Conservation (phyloP, 1,284 basidiomycete species). For the Rhodotorula sp. region DNA sequence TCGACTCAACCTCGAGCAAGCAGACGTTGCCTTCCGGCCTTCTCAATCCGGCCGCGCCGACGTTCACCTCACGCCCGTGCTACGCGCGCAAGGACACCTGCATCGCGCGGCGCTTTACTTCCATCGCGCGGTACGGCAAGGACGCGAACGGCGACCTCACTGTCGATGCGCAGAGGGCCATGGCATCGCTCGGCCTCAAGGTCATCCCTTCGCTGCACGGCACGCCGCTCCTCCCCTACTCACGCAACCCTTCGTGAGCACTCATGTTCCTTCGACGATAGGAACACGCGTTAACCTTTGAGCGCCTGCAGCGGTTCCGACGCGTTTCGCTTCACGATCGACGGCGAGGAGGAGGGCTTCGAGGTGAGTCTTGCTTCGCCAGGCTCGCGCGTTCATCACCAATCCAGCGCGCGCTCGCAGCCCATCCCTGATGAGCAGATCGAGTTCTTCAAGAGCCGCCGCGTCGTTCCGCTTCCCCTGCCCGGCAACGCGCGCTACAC, state of each 20-base stretch:
- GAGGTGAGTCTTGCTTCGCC: background rate
- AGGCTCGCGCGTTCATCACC: background rate
- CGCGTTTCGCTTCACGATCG: conserved; percentile 24
- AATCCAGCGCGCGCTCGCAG: background rate
- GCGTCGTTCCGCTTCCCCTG: conserved; percentile 20
- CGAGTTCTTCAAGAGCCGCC: background rate
- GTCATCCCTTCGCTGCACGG: conserved; percentile 34
- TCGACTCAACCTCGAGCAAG: background rate
- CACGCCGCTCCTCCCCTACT: conserved; percentile 31
- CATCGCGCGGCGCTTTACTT: background rate
- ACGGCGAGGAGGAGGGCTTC: conserved; percentile 24
- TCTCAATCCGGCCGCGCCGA: conserved; percentile 27
- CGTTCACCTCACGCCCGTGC: background rate
- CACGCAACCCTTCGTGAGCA: conserved; percentile 34
- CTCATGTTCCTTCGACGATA: rapidly evolving
- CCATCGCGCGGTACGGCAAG: conserved; percentile 16
- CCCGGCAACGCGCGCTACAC: conserved; percentile 39
- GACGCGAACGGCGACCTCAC: conserved; percentile 29
- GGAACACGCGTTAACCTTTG: background rate
- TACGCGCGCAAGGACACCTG: background rate
- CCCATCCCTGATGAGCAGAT: conserved; percentile 7
- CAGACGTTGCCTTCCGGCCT: background rate
- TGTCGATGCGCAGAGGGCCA: conserved; percentile 25
- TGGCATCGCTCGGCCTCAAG: conserved; percentile 45
- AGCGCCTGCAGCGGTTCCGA: conserved; percentile 29